phyloP scores from a whole-genome alignment of 139 green algal genomes.

The Penium margaritaceum region DNA sequence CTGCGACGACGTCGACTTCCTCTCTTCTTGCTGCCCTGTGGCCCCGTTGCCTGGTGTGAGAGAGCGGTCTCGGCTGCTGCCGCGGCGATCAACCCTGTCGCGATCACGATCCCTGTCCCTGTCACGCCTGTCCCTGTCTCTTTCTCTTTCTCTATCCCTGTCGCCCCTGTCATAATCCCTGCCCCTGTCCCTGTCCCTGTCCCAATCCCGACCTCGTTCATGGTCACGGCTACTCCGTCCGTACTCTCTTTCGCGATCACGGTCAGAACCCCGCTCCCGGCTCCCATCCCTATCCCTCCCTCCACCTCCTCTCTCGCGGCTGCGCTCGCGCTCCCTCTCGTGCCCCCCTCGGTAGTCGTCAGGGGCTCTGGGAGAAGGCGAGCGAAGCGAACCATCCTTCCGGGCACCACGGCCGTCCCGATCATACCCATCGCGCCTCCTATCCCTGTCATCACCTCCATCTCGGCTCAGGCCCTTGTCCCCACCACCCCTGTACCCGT shows the following conservation, averaged over 20 bases:
- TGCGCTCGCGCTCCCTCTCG: neutral
- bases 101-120: neutral
- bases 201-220: neutral
- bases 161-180: neutral
- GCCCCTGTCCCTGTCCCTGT: neutral
- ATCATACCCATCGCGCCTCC: neutral
- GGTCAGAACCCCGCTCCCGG: neutral
- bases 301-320: neutral
- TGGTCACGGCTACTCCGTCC: too few species aligned
- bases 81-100: too few species aligned
- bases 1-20: neutral
- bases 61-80: constrained; percentile 12
- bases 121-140: constrained; percentile 15
- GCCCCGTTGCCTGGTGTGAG: neutral
- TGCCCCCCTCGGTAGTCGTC: too few species aligned
- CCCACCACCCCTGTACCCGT: constrained; percentile 6
- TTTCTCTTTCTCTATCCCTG: neutral
- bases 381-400: too few species aligned
- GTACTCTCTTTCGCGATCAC: neutral
- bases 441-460: constrained; percentile 1
- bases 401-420: too few species aligned
- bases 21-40: constrained; percentile 5
- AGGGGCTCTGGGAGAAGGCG: too few species aligned
- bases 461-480: too few species aligned
- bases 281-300: neutral